These are phyloP conservation scores for Cutaneotrichosporon cyanovorans DNA, from an alignment of 1,284 basidiomycete genomes.

Conservation along the genomic window DNA sequence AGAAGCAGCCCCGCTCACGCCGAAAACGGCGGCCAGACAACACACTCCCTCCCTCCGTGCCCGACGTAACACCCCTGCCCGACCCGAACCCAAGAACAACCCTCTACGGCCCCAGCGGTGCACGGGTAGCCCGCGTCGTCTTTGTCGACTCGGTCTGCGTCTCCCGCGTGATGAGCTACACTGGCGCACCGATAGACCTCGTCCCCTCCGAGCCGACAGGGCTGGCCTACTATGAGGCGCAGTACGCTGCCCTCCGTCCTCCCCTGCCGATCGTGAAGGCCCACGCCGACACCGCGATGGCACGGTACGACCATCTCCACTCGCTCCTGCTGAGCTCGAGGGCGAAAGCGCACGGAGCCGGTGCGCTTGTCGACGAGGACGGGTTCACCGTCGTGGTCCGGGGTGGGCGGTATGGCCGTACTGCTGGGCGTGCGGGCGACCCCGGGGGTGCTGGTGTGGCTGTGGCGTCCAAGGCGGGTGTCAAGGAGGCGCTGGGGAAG, in stretches of 20 bases:
- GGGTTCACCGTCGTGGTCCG: constrained; percentile 84
- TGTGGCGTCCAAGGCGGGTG: constrained; percentile 59
- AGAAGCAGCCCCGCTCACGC: constrained; percentile 25
- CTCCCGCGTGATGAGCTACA: constrained; percentile 52
- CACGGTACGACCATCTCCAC: constrained; percentile 64
- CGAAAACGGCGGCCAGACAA: constrained; percentile 43
- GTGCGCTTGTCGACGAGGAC: constrained; percentile 75
- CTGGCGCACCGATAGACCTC: constrained; percentile 35
- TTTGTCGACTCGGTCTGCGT: constrained; percentile 67
- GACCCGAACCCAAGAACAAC: constrained; percentile 22
- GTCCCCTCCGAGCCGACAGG: constrained; percentile 53
- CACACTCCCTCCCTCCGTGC: constrained; percentile 54
- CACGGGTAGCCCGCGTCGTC: constrained; percentile 59
- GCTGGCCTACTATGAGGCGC: constrained; percentile 59
- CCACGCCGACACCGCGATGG: constrained; percentile 69
- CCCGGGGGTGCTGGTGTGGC: constrained; percentile 60
- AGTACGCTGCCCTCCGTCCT: constrained; percentile 61
- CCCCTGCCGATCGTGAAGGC: constrained; percentile 60
- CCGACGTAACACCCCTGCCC: constrained; percentile 36
- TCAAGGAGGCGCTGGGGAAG: constrained; percentile 9
- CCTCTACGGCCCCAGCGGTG: constrained; percentile 25
- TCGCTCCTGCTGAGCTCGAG: constrained; percentile 41
- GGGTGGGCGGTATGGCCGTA: constrained; percentile 78
- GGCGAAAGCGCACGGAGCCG: constrained; percentile 56
- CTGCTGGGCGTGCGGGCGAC: constrained; percentile 72